Evolutionary conservation across 768 basidiomycete genomes (phyloP), one percentile per base, ranked within the genome.

Genomic region (Macrolepiota fuliginosa): DNA sequence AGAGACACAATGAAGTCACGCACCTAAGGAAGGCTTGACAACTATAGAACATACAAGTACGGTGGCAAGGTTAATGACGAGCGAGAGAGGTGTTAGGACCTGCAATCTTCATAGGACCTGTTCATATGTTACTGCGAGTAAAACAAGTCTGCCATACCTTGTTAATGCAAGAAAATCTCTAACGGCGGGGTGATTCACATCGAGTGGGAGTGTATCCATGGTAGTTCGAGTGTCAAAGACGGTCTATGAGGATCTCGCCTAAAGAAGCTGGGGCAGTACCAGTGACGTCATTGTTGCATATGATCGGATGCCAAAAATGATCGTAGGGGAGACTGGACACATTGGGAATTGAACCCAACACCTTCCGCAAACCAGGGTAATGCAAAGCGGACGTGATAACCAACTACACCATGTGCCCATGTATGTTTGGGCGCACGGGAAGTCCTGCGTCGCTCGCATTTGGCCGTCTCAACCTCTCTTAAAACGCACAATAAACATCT

Each of bases 51-150:
- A 96, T 3, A 92, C 82, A 37, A 90, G 67, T 52, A 89, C 77
- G 1, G 85, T 79, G 0, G 87, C 89, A 46, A 96, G 85, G 68
- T 91, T 91, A 61, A 95, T 84, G 65, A 94, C 80, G 9, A 96
- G 79, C 1, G 91, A 90, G 0, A 96, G 77, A 0, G 94, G 94
- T 0, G 94, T 94, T 50, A 95, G 76, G 22, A 96, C 91, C 71
- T 97, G 94, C 3, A 97, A 81, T 77, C 60, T 61, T 3, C n/a
- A 35, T 24, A 0, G 9, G 3, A n/a, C 29, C 6, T 37, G 11
- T 24, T 1, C 19, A 22, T 2, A 15, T 19, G 29, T 39, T 2
- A 32, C 17, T 0, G 29, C 2, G 25, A 19, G 5, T 2, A n/a
- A 25, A 24, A 27, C 39, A 19, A 22, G 4, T 4, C 1, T 3